Evolutionary conservation across 306 rosid species (phyloP).

Genomic region (Vigna angularis): DNA sequence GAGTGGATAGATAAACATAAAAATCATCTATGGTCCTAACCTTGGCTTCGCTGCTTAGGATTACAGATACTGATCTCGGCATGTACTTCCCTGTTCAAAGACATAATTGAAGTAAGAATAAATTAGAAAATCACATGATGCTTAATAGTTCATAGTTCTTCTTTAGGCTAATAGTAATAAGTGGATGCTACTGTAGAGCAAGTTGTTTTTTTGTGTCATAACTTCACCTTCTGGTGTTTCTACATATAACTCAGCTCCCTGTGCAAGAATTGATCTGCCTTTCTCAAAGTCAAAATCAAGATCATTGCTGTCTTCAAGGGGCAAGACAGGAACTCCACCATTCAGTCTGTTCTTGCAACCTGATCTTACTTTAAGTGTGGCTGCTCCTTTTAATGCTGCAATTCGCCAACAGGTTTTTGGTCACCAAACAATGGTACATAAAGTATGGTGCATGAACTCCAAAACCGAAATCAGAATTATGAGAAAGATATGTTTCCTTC

Average conservation of each 20-base stretch:
- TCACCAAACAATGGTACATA: constrained; percentile 21
- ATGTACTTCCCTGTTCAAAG: constrained; percentile 68
- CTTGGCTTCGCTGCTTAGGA: constrained; percentile 74
- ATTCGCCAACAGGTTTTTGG: constrained; percentile 5
- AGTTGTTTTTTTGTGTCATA: not conserved
- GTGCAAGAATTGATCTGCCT: constrained; percentile 66
- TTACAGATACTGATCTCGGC: constrained; percentile 65
- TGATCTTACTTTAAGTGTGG: constrained; percentile 82
- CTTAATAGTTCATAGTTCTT: not conserved
- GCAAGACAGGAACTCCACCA: constrained; percentile 72
- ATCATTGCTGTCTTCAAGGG: constrained; percentile 71
- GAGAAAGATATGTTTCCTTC: constrained; percentile 21
- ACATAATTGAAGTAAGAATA: constrained; percentile 22
- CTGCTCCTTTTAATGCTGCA: constrained; percentile 91
- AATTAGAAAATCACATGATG: constrained; percentile 17
- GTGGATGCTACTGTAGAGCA: not conserved
- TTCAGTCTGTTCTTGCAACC: constrained; percentile 68
- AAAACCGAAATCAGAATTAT: not conserved
- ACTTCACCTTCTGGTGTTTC: constrained; percentile 85
- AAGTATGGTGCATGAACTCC: not conserved
- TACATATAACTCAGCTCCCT: constrained; percentile 66
- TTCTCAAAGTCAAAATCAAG: constrained; percentile 72
- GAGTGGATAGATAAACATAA: not conserved
- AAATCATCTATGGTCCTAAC: constrained; percentile 45
- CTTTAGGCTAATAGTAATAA: not conserved